These are phyloP conservation scores for Pleochaeta shiraiana DNA, from an alignment of 2,329 filamentous ascomycete genomes.

Conservation along the genomic window DNA sequence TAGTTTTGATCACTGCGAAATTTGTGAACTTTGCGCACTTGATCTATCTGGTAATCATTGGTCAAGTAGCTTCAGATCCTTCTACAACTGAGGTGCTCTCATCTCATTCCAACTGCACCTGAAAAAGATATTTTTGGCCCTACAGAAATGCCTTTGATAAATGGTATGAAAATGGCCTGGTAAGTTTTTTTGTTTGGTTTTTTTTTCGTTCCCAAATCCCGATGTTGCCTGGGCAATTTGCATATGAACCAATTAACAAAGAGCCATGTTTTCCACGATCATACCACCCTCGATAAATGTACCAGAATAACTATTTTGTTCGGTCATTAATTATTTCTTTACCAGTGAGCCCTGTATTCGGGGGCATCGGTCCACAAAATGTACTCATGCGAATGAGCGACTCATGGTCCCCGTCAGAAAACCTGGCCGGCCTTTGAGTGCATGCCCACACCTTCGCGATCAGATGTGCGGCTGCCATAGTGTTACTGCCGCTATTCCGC, in stretches of 20 bases:
- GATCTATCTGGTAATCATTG: too few species aligned
- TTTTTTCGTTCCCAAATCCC: too few species aligned
- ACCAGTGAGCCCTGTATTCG: slow-evolving; percentile 50
- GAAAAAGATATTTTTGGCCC: too few species aligned
- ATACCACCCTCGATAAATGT: too few species aligned
- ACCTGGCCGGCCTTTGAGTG: slow-evolving; percentile 46
- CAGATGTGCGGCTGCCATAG: slow-evolving; percentile 34
- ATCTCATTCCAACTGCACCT: too few species aligned
- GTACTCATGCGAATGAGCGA: slow-evolving; percentile 43
- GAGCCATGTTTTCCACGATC: too few species aligned
- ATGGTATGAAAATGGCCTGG: slow-evolving; percentile 55
- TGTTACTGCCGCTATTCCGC: slow-evolving; percentile 41
- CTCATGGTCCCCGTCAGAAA: slow-evolving; percentile 50
- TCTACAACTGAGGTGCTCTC: too few species aligned
- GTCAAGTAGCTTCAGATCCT: too few species aligned
- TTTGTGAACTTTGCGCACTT: too few species aligned
- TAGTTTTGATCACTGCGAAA: too few species aligned
- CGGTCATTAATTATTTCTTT: not conserved
- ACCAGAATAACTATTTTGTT: too few species aligned
- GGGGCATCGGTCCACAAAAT: slow-evolving; percentile 56
- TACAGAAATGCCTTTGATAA: slow-evolving; percentile 42
- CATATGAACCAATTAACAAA: too few species aligned
- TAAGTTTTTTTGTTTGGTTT: slow-evolving; percentile 24
- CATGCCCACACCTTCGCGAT: slow-evolving; percentile 37
- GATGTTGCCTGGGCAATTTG: not conserved